Conservation (phyloP, 257 asterid genomes). For the Nicotiana otophora region DNA sequence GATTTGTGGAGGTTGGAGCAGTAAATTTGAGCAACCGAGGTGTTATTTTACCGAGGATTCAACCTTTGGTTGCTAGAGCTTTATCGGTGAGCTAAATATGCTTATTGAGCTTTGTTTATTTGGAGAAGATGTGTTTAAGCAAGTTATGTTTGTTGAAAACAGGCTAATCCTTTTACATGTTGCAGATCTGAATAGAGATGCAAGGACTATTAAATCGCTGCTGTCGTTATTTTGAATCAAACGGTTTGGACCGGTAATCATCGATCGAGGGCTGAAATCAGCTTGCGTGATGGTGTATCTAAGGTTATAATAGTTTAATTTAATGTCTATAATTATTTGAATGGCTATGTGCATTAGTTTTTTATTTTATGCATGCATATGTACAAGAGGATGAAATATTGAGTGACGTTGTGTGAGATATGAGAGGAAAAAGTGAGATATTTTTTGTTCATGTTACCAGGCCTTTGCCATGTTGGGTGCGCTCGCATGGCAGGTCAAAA, state of each 20-base stretch:
- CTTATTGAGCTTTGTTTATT: not conserved
- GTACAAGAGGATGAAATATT: not conserved
- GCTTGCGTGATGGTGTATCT: not conserved
- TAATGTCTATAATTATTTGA: not conserved
- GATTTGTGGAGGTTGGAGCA: not conserved
- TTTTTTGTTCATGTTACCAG: not conserved
- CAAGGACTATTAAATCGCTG: not conserved
- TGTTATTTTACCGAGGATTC: not conserved
- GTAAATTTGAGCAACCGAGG: not conserved
- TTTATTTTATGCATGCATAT: not conserved
- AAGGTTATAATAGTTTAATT: not conserved
- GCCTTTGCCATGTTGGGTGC: slow-evolving; percentile 24
- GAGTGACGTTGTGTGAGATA: not conserved
- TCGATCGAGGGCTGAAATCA: not conserved
- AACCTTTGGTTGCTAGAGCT: not conserved
- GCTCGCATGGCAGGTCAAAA: slow-evolving; percentile 22
- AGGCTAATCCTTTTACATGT: not conserved
- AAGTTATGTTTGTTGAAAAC: not conserved
- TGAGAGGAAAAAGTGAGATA: slow-evolving; percentile 16
- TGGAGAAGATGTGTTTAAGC: not conserved
- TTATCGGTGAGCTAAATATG: not conserved
- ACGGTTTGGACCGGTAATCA: not conserved
- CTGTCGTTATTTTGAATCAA: not conserved
- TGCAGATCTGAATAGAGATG: not conserved
- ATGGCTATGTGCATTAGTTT: not conserved